Evolutionary conservation across 169 alveolate genomes (phyloP).

Genomic region (Cyclospora cayetanensis): DNA sequence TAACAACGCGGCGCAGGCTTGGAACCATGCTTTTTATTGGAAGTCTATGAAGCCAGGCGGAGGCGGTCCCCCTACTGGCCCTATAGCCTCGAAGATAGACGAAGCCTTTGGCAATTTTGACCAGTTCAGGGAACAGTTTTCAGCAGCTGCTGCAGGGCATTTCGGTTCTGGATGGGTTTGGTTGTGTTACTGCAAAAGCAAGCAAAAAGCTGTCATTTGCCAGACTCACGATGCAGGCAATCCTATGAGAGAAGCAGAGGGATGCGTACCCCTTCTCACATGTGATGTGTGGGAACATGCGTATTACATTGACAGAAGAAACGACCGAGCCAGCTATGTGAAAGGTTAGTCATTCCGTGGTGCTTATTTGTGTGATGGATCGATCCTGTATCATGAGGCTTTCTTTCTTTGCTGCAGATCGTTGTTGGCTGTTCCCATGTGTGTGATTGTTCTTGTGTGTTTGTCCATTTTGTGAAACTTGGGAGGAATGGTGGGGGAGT

Average conservation of each 20-base stretch:
- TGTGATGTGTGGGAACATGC: conserved; percentile 97
- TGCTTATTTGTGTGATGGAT: not conserved
- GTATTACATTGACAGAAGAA: conserved; percentile 89
- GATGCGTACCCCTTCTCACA: conserved; percentile 82
- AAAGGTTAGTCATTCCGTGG: conserved; percentile 32
- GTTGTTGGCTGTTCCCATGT: not conserved
- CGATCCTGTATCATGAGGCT: not conserved
- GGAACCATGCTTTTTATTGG: conserved; percentile 97
- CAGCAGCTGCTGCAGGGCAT: conserved; percentile 87
- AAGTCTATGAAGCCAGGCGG: conserved; percentile 92
- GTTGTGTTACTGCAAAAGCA: conserved; percentile 91
- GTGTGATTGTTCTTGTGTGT: not conserved
- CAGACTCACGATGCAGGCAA: conserved; percentile 71
- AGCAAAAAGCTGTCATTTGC: conserved; percentile 90
- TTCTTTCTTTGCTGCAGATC: not conserved
- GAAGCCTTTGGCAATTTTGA: conserved; percentile 89
- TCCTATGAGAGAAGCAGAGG: conserved; percentile 64
- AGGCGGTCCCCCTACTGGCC: conserved; percentile 91
- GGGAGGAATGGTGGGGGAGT: not conserved
- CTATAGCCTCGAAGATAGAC: conserved; percentile 84
- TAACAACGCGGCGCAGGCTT: conserved; percentile 90
- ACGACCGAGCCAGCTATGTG: conserved; percentile 81
- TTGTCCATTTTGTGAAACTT: not conserved
- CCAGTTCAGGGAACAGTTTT: conserved; percentile 86
- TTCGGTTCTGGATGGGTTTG: conserved; percentile 99